Evolutionary conservation across 179 eudicot genomes (phyloP), one percentile per base, ranked within the genome.

Genomic region (Nepenthes alata): DNA sequence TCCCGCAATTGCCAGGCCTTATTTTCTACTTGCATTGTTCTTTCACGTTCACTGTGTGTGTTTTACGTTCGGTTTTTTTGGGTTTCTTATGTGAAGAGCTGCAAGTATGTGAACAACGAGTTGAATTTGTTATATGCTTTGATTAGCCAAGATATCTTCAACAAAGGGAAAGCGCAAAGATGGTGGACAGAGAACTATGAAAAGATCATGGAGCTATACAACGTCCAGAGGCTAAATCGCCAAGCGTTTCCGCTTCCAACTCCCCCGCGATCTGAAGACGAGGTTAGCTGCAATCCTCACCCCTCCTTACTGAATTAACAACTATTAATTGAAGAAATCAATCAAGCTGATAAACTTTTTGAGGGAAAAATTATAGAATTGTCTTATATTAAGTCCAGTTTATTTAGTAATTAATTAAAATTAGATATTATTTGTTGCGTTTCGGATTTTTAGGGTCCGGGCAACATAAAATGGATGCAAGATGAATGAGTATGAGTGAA

Each of bases 131-230:
- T 71, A 13, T 53, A 25, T 69, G 41, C 34, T 44, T 70, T 72
- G 75, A 35, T 67, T 60, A 91, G 97, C 78, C 96, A 94, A 67
- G 97, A 91, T 59, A 85, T 66, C 82, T 88, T 83, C 71, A 83
- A 84, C 77, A 79, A 88, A 76, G 83, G 88, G 90, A 90, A 88
- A 89, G 96, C 96, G 50, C 97, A 91, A 69, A 83, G 74, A 55
- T 91, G 97, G 97, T 91, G 97, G 97, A 79, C 94, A 41, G 97
- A 91, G 57, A 88, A 91, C 70, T 83, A 77, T 55, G 97, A 91
- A 64, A 91, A 82, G 74, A 78, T 91, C 60, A 82, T 85, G 85
- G 97, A 91, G 64, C 83, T 91, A n/a, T 91, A 91, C 80, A 91
- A 91, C 70, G 97, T 91, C 37, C 85, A 88, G 65, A 82, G 83